Conservation (phyloP, 2,329 filamentous ascomycete species). For the Epichloe glyceriae region DNA sequence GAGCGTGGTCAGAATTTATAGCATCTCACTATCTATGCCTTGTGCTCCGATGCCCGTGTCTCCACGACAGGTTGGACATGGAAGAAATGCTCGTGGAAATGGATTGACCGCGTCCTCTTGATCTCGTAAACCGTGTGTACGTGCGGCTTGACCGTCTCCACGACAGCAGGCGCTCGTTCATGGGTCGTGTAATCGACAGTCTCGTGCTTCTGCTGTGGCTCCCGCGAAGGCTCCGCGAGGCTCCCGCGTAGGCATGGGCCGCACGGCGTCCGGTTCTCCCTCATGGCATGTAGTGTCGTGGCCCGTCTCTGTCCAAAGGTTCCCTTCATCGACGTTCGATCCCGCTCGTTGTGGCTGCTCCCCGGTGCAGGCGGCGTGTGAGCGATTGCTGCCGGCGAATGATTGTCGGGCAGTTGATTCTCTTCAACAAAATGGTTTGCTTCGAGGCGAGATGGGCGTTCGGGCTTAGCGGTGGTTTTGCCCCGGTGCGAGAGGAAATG, state of each 20-base stretch:
- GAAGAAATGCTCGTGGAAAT: constrained; percentile 2
- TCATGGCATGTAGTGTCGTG: not conserved
- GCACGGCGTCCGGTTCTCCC: too few relatives aligned
- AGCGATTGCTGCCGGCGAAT: not conserved
- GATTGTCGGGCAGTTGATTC: not conserved
- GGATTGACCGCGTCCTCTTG: constrained; percentile 1
- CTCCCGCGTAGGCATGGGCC: not conserved
- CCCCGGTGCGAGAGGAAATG: not conserved
- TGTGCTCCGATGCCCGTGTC: not conserved
- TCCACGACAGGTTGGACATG: constrained; percentile 2
- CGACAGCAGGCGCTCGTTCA: not conserved
- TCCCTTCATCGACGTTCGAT: not conserved
- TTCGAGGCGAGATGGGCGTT: not conserved
- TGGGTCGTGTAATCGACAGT: constrained; percentile 1
- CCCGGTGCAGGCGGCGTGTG: not conserved
- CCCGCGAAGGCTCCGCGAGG: too few relatives aligned
- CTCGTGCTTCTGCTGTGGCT: not conserved
- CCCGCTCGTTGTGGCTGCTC: not conserved
- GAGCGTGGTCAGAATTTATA: not conserved
- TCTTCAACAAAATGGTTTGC: not conserved
- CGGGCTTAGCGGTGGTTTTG: not conserved
- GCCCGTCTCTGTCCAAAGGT: not conserved
- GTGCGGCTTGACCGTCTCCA: not conserved
- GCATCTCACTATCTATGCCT: too few relatives aligned
- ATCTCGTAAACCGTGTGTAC: constrained; percentile 3